A percentile compares a stretch with the other conserved stretches of the same genome.
phyloP scores from a whole-genome alignment of 495 filamentous ascomycete genomes.

The Immersiella caudata region DNA sequence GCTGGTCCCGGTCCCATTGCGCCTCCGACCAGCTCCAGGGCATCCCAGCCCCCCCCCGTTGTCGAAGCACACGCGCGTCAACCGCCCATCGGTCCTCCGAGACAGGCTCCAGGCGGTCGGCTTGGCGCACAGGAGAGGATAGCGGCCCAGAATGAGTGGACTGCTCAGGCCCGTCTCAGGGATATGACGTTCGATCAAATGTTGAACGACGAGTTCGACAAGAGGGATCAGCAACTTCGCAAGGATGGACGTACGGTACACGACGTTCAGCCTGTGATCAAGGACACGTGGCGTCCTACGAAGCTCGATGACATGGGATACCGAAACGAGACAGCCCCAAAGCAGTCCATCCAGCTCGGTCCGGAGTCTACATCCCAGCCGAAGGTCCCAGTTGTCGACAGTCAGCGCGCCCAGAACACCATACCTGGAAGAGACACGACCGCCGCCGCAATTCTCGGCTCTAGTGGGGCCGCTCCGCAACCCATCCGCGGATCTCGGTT shows the following conservation, averaged over 20 bases:
- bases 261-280: constrained; percentile 52
- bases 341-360: constrained; percentile 33
- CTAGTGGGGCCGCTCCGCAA: constrained; percentile 17
- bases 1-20: constrained; percentile 51
- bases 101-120: constrained; percentile 13
- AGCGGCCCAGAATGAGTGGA: constrained; percentile 24
- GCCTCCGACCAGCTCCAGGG: constrained; percentile 31
- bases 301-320: constrained; percentile 49
- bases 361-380: constrained; percentile 29
- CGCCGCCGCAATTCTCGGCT: constrained; percentile 26
- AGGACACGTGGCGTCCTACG: constrained; percentile 67
- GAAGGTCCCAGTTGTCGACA: constrained; percentile 24
- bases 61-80: constrained; percentile 27
- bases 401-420: constrained; percentile 23
- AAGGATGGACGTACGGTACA: constrained; percentile 33
- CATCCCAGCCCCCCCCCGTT: constrained; percentile 1
- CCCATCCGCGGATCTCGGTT: constrained; percentile 52
- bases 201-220: constrained; percentile 32
- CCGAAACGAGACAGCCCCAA: constrained; percentile 29
- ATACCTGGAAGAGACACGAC: constrained; percentile 18
- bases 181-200: constrained; percentile 34
- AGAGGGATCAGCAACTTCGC: constrained; percentile 35
- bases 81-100: constrained; percentile 48
- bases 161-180: constrained; percentile 24
- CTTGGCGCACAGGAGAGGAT: constrained; percentile 14